A percentile compares a stretch with the other conserved stretches of the same genome.
Evolutionary conservation across 768 basidiomycete genomes (phyloP).

Genomic region (Hericium rajendrae): DNA sequence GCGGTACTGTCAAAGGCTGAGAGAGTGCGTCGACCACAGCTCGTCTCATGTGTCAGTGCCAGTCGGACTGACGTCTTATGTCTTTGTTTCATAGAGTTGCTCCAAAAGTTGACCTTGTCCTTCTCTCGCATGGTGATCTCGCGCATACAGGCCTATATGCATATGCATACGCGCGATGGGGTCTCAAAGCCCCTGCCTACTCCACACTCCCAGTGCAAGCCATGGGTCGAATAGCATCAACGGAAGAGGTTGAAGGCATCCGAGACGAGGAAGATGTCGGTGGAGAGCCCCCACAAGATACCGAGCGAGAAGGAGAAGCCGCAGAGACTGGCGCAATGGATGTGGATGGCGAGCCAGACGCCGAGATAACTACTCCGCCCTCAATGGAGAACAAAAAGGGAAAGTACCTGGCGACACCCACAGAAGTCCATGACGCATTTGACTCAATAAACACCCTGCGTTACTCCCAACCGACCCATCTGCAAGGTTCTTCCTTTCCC

Average conservation of each 20-base stretch:
- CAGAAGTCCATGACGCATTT: constrained; percentile 89
- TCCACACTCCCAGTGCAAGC: constrained; percentile 92
- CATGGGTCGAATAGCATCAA: constrained; percentile 85
- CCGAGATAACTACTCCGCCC: constrained; percentile 14
- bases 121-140: constrained; percentile 90
- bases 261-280: constrained; percentile 63
- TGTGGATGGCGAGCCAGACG: constrained; percentile 18
- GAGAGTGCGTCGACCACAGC: constrained; percentile 41
- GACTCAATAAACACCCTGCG: constrained; percentile 85
- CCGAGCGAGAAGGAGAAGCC: constrained; percentile 9
- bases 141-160: constrained; percentile 87
- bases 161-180: constrained; percentile 83
- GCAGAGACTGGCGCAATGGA: constrained; percentile 19
- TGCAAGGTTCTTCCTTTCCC: constrained; percentile 53
- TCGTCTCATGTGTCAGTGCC: neutral
- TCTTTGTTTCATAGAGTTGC: constrained; percentile 43
- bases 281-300: neutral
- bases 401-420: constrained; percentile 65
- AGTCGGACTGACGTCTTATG: neutral
- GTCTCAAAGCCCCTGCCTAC: constrained; percentile 84
- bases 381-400: constrained; percentile 22
- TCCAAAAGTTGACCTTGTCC: constrained; percentile 77
- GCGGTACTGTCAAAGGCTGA: constrained; percentile 54
- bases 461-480: constrained; percentile 91
- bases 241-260: constrained; percentile 80